phyloP scores from a whole-genome alignment of 208 protist genomes.

The Naegleria gruberi region DNA sequence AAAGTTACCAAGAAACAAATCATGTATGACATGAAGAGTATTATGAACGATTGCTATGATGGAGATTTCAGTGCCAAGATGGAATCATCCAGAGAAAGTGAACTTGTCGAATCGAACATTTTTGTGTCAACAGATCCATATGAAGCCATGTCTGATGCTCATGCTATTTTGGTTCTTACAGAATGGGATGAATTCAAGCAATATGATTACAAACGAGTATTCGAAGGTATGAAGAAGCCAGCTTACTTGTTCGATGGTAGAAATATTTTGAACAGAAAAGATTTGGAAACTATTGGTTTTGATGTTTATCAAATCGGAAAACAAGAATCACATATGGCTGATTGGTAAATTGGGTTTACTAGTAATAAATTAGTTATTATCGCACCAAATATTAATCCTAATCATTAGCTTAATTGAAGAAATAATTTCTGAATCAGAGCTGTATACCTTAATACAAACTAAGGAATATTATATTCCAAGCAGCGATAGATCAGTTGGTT shows the following conservation, averaged over 20 bases:
- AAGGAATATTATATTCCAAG: too few species aligned
- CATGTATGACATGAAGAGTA: slow-evolving; percentile 56
- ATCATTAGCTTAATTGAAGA: too few species aligned
- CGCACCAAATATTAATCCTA: too few species aligned
- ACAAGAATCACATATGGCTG: background rate
- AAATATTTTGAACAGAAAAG: slow-evolving; percentile 59
- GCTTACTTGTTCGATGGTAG: slow-evolving; percentile 91
- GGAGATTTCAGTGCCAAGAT: slow-evolving; percentile 29
- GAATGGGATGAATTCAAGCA: slow-evolving; percentile 93
- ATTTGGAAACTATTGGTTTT: slow-evolving; percentile 73
- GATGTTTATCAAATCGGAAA: slow-evolving; percentile 70
- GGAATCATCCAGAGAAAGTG: background rate
- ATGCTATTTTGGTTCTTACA: slow-evolving; percentile 86
- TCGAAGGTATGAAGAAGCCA: slow-evolving; percentile 80
- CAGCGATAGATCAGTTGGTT: too few species aligned
- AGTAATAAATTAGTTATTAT: too few species aligned
- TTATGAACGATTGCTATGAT: slow-evolving; percentile 39
- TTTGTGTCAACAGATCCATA: slow-evolving; percentile 48
- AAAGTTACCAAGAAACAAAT: slow-evolving; percentile 63
- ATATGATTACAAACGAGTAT: slow-evolving; percentile 72
- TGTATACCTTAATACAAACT: too few species aligned
- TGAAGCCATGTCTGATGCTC: slow-evolving; percentile 56
- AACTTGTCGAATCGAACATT: slow-evolving; percentile 37
- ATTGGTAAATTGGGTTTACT: slow-evolving; percentile 17
- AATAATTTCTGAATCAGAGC: too few species aligned